A percentile compares a stretch with the other conserved stretches of the same genome.
These are phyloP conservation scores for Gnaphalium uliginosum DNA, from an alignment of 129 eudicot genomes.

Conservation along the genomic window DNA sequence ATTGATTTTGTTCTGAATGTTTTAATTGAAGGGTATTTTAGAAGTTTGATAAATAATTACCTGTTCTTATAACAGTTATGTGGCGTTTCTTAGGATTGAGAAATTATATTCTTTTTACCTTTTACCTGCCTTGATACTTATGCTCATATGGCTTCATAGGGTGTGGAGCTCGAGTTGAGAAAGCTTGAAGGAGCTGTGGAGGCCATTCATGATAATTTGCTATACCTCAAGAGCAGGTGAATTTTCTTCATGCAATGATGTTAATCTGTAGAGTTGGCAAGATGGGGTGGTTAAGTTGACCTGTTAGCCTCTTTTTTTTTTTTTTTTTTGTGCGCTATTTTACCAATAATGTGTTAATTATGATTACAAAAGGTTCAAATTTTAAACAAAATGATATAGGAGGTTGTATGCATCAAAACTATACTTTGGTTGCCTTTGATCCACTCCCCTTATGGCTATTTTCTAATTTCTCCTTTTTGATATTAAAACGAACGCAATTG, in stretches of 20 bases:
- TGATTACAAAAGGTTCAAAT: not conserved
- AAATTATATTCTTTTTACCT: not conserved
- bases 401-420: not conserved
- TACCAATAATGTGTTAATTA: not conserved
- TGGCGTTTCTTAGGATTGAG: not conserved
- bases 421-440: not conserved
- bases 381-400: not conserved
- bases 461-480: not conserved
- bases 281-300: not conserved
- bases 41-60: not conserved
- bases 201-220: constrained; percentile 84
- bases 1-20: not conserved
- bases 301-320: not conserved
- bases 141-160: constrained; percentile 43
- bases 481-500: not conserved
- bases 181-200: constrained; percentile 95
- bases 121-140: constrained; percentile 22
- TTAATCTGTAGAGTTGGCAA: constrained; percentile 13
- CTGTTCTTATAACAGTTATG: not conserved
- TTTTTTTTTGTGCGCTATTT: not conserved
- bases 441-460: not conserved
- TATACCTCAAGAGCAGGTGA: constrained; percentile 71
- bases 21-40: constrained; percentile 8
- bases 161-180: constrained; percentile 87
- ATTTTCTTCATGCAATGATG: constrained; percentile 13